These are phyloP conservation scores for Phyllosticta citrichinensis DNA, from an alignment of 2,329 filamentous ascomycete genomes.

Conservation along the genomic window DNA sequence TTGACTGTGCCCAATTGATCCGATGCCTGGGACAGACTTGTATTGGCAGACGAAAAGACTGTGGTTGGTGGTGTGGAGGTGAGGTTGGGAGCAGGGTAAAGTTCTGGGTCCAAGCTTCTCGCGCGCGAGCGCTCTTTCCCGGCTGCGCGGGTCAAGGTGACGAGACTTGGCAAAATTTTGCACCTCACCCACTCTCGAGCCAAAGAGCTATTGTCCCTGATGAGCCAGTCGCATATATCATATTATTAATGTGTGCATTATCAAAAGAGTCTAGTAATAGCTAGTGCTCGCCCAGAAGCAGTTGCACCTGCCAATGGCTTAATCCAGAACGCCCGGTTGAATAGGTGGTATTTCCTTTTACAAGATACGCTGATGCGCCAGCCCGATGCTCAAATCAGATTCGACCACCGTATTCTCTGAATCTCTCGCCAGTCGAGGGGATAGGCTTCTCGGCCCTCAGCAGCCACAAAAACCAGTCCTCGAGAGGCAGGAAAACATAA, in stretches of 20 bases:
- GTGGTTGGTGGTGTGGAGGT: neutral
- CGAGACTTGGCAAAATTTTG: neutral
- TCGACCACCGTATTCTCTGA: conserved; percentile 26
- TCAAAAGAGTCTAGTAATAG: neutral
- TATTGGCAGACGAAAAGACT: neutral
- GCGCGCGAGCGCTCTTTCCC: neutral
- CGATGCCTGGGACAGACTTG: neutral
- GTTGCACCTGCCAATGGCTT: neutral
- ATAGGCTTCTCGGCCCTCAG: conserved; percentile 44
- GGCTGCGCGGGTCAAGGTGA: neutral
- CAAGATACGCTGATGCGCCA: neutral
- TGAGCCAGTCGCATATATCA: neutral
- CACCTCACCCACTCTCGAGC: too few relatives aligned
- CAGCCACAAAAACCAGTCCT: conserved; percentile 40
- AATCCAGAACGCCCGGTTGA: neutral
- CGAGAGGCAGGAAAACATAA: conserved; percentile 41
- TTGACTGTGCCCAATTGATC: neutral
- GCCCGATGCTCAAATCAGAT: conserved; percentile 15
- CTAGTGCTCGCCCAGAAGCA: neutral
- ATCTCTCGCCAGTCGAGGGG: conserved; percentile 43
- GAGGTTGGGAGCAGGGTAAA: neutral
- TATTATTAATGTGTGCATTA: neutral
- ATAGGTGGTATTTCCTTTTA: neutral
- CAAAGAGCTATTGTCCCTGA: neutral
- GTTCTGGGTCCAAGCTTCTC: neutral